Percentiles rank a stretch among this genome's conserved stretches.
phyloP scores from a whole-genome alignment of 192 early-diverging fungal species.

The Spinellus fusiger region DNA sequence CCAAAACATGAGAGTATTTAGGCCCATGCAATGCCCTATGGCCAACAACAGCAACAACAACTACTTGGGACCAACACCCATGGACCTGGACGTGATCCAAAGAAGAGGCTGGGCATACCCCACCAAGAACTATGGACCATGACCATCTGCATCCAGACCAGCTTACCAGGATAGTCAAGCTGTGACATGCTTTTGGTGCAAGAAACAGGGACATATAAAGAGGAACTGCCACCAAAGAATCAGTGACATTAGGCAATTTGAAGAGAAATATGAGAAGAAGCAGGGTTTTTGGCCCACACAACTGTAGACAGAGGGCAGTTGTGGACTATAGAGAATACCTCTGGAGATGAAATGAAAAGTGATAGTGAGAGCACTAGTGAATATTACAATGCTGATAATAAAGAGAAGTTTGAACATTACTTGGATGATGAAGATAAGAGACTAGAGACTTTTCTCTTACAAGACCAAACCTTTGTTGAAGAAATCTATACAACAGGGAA shows the following conservation, averaged over 20 bases:
- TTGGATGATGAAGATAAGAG: not conserved
- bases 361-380: not conserved
- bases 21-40: no score
- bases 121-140: not conserved
- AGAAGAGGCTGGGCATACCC: no score
- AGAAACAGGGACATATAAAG: not conserved
- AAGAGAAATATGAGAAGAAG: not conserved
- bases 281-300: constrained; percentile 6
- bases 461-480: not conserved
- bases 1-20: no score
- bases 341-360: not conserved
- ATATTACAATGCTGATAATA: not conserved
- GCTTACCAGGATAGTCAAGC: not conserved
- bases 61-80: not conserved
- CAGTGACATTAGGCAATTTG: not conserved
- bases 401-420: not conserved
- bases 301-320: not conserved
- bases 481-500: not conserved
- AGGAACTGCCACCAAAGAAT: not conserved
- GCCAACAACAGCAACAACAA: not conserved
- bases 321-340: not conserved
- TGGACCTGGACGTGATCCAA: not conserved
- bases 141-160: not conserved
- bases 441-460: not conserved
- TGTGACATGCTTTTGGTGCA: not conserved